Evolutionary conservation across 768 basidiomycete genomes (phyloP).

Genomic region (Lanmaoa pseudosensibilis): DNA sequence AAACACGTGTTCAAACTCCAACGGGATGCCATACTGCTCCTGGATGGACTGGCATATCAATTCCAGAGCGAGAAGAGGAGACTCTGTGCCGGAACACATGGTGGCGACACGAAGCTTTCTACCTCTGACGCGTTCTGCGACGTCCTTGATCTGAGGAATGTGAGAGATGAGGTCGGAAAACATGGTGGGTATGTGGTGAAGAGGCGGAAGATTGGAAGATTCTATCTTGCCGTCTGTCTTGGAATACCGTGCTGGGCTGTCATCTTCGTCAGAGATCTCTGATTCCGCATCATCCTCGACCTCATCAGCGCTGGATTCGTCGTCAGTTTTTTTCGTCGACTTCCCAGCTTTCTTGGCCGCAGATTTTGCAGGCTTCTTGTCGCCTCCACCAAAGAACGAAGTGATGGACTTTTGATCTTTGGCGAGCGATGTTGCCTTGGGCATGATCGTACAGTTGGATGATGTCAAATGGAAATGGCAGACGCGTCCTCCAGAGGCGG

Average conservation of each 20-base stretch:
- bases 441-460: conserved; percentile 39
- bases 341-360: conserved; percentile 31
- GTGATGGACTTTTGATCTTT: conserved; percentile 55
- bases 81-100: conserved; percentile 97
- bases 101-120: conserved; percentile 91
- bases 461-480: neutral
- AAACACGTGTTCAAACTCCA: conserved; percentile 89
- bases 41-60: conserved; percentile 76
- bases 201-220: conserved; percentile 71
- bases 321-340: conserved; percentile 34
- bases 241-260: conserved; percentile 34
- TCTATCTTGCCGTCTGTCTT: conserved; percentile 45
- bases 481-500: conserved; percentile 11
- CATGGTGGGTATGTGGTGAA: conserved; percentile 68
- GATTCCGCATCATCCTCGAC: conserved; percentile 37
- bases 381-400: conserved; percentile 49
- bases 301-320: conserved; percentile 32
- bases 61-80: conserved; percentile 86
- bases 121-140: conserved; percentile 67
- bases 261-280: conserved; percentile 33
- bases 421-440: conserved; percentile 42
- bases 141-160: conserved; percentile 62
- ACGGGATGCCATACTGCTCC: conserved; percentile 58
- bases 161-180: conserved; percentile 72
- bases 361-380: conserved; percentile 29